Evolutionary conservation across 495 filamentous ascomycete genomes (phyloP).

Genomic region (Hypoxylon lenormandii): DNA sequence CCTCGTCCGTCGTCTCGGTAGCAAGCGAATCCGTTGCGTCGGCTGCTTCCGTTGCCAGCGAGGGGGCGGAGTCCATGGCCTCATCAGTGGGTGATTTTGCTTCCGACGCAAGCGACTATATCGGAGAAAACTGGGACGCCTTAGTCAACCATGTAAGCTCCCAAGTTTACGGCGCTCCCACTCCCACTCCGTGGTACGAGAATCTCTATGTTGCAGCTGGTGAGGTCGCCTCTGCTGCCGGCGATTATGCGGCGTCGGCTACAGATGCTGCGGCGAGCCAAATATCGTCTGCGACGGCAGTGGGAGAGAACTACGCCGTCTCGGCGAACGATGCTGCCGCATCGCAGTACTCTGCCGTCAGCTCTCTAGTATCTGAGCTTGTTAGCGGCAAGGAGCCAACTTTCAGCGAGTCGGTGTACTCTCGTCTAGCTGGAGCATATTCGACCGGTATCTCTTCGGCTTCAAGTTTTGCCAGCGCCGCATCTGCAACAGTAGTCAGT

Average conservation of each 20-base stretch:
- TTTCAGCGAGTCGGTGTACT: slow-evolving; percentile 84
- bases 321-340: slow-evolving; percentile 65
- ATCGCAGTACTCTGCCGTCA: slow-evolving; percentile 75
- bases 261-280: slow-evolving; percentile 48
- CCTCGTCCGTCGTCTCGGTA: slow-evolving; percentile 54
- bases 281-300: slow-evolving; percentile 60
- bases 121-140: slow-evolving; percentile 71
- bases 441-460: slow-evolving; percentile 50
- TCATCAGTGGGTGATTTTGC: slow-evolving; percentile 46
- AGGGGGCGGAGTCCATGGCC: slow-evolving; percentile 44
- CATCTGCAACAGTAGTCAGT: slow-evolving; percentile 53
- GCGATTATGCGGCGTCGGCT: slow-evolving; percentile 46
- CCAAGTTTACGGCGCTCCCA: slow-evolving; percentile 78
- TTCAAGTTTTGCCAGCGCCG: slow-evolving; percentile 54
- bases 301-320: slow-evolving; percentile 67
- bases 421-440: slow-evolving; percentile 73
- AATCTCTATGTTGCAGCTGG: slow-evolving; percentile 52
- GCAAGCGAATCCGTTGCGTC: slow-evolving; percentile 52
- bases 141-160: slow-evolving; percentile 74
- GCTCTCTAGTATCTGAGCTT: slow-evolving; percentile 79
- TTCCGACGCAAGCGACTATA: slow-evolving; percentile 59
- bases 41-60: slow-evolving; percentile 48
- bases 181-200: slow-evolving; percentile 69
- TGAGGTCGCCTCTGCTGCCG: slow-evolving; percentile 44
- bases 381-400: slow-evolving; percentile 80